These are phyloP conservation scores for Candida sanyiensis DNA, from an alignment of 805 yeast species.

Conservation along the genomic window DNA sequence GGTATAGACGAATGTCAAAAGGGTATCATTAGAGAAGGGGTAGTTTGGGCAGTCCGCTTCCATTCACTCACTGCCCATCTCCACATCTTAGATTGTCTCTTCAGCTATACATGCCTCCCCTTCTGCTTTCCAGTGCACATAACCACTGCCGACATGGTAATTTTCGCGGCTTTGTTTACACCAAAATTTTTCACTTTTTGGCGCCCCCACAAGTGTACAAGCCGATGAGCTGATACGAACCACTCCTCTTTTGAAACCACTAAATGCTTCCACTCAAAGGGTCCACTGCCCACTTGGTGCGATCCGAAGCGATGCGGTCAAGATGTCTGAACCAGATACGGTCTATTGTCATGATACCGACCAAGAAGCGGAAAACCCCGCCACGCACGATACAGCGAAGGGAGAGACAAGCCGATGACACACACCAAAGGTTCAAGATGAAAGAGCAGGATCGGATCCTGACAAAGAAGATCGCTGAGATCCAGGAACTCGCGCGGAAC, in stretches of 20 bases:
- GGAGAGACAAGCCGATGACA: conserved; percentile 4
- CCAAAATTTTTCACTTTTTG: conserved; percentile 6
- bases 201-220: no score
- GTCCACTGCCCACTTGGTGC: no score
- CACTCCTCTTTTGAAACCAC: no score
- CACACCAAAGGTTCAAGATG: conserved; percentile 1
- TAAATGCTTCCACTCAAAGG: no score
- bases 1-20: no score
- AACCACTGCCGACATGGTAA: not conserved
- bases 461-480: conserved; percentile 17
- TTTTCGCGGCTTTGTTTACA: conserved; percentile 2
- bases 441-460: conserved; percentile 6
- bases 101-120: no score
- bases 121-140: not conserved
- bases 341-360: conserved; percentile 5
- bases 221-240: no score
- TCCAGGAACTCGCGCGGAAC: conserved; percentile 14
- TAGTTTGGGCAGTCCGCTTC: not conserved
- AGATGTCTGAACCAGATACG: conserved; percentile 2
- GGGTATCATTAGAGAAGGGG: no score
- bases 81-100: no score
- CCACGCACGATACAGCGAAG: not conserved
- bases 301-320: no score
- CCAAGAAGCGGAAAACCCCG: not conserved
- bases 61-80: not conserved